Conservation (phyloP, 768 basidiomycete species). For the Pisolithus sp. region DNA sequence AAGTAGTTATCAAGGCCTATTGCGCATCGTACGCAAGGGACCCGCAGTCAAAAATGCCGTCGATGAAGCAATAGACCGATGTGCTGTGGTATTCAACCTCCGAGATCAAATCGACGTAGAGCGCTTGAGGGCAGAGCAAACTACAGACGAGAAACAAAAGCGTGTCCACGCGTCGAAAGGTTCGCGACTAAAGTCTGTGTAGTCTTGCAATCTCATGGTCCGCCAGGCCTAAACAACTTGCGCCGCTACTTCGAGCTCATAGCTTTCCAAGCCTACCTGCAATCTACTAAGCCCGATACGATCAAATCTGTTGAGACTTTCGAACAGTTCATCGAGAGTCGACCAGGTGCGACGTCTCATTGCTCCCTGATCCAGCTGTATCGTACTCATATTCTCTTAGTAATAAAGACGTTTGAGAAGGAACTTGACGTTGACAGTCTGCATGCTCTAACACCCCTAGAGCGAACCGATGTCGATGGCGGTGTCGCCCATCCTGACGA, state of each 20-base stretch:
- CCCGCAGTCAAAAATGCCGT: slow-evolving; percentile 79
- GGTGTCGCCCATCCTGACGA: slow-evolving; percentile 86
- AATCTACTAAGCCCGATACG: slow-evolving; percentile 76
- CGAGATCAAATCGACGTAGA: slow-evolving; percentile 85
- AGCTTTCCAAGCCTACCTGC: slow-evolving; percentile 85
- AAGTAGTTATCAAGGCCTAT: slow-evolving; percentile 45
- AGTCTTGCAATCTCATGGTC: slow-evolving; percentile 4
- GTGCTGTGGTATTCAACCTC: slow-evolving; percentile 75
- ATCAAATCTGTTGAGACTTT: slow-evolving; percentile 68
- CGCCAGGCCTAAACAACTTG: slow-evolving; percentile 68
- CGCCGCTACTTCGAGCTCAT: slow-evolving; percentile 81
- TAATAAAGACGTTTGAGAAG: slow-evolving; percentile 93
- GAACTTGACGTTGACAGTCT: slow-evolving; percentile 77
- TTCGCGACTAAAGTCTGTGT: slow-evolving; percentile 19
- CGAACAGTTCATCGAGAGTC: slow-evolving; percentile 73
- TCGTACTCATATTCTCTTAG: slow-evolving; percentile 32
- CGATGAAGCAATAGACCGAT: slow-evolving; percentile 84
- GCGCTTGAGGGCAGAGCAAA: slow-evolving; percentile 70
- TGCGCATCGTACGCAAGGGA: slow-evolving; percentile 84
- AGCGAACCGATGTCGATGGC: slow-evolving; percentile 57
- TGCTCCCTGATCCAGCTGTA: neutral
- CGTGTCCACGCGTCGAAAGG: slow-evolving; percentile 66
- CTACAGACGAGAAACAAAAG: slow-evolving; percentile 65
- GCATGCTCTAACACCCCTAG: slow-evolving; percentile 75
- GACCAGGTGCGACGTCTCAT: slow-evolving; percentile 56